Evolutionary conservation across 306 rosid genomes (phyloP).

Genomic region (Begonia fuchsioides): DNA sequence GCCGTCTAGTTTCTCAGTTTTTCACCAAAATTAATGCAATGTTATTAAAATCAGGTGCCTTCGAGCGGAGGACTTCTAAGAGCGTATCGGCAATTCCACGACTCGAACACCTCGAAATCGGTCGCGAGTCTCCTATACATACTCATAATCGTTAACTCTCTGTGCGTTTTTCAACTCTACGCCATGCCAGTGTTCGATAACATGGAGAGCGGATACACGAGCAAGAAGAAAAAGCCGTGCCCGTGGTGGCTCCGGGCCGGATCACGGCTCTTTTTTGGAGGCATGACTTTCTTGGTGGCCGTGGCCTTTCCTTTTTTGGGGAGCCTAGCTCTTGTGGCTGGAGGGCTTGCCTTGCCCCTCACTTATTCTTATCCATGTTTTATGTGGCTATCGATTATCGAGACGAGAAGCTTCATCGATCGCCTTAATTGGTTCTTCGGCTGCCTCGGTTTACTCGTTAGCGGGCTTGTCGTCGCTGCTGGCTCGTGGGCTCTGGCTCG

Average conservation of each 20-base stretch:
- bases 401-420: conserved; percentile 36
- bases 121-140: conserved; percentile 27
- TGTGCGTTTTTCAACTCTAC: conserved; percentile 44
- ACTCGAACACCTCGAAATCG: conserved; percentile 19
- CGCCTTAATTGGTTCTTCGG: conserved; percentile 33
- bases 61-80: conserved; percentile 19
- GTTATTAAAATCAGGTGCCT: conserved; percentile 17
- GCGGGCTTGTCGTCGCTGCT: conserved; percentile 28
- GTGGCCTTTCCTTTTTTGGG: conserved; percentile 61
- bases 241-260: conserved; percentile 15
- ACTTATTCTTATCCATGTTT: conserved; percentile 62
- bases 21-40: not conserved
- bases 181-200: conserved; percentile 53
- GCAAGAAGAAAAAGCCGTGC: conserved; percentile 27
- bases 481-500: conserved; percentile 24
- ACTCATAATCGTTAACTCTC: conserved; percentile 20
- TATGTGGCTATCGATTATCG: conserved; percentile 60
- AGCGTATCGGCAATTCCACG: conserved; percentile 24
- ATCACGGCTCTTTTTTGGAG: conserved; percentile 38
- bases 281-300: conserved; percentile 22
- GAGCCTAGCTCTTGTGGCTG: conserved; percentile 24
- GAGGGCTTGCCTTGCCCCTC: conserved; percentile 46
- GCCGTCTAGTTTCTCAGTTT: too few species aligned
- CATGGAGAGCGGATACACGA: conserved; percentile 27
- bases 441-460: conserved; percentile 32